Percentiles rank a stretch among this genome's conserved stretches.
phyloP scores from a whole-genome alignment of 1,284 basidiomycete species.

The Puccinia hordei region DNA sequence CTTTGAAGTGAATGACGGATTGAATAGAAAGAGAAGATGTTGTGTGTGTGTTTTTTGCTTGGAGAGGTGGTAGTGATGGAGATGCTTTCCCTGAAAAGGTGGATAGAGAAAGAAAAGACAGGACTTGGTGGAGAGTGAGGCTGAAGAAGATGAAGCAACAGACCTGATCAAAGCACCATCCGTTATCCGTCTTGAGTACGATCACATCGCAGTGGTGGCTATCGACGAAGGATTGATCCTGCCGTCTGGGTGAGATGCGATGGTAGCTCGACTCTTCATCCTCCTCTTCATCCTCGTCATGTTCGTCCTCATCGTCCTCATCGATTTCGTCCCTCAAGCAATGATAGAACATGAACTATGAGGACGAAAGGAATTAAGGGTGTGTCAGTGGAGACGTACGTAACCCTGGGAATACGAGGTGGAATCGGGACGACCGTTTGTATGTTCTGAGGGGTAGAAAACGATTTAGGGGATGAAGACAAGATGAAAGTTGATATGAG shows the following conservation, averaged over 20 bases:
- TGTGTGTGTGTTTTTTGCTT: background rate
- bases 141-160: conserved; percentile 1
- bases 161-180: conserved; percentile 50
- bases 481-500: conserved; percentile 1
- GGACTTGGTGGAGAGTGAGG: conserved; percentile 1
- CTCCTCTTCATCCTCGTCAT: conserved; percentile 41
- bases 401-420: background rate
- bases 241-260: conserved; percentile 23
- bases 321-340: conserved; percentile 43
- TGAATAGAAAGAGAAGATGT: background rate
- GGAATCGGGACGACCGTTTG: background rate
- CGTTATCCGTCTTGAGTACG: conserved; percentile 45
- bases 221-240: conserved; percentile 35
- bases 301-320: conserved; percentile 34
- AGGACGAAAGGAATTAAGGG: background rate
- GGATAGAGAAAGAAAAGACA: background rate
- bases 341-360: conserved; percentile 44
- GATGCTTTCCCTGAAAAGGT: background rate
- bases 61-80: background rate
- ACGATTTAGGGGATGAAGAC: background rate
- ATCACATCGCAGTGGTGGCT: conserved; percentile 44
- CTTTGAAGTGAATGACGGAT: no score
- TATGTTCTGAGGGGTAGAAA: background rate
- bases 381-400: background rate
- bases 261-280: conserved; percentile 26